Conservation (phyloP, 2,329 filamentous ascomycete genomes). For the Stagonosporopsis chrysanthemi region DNA sequence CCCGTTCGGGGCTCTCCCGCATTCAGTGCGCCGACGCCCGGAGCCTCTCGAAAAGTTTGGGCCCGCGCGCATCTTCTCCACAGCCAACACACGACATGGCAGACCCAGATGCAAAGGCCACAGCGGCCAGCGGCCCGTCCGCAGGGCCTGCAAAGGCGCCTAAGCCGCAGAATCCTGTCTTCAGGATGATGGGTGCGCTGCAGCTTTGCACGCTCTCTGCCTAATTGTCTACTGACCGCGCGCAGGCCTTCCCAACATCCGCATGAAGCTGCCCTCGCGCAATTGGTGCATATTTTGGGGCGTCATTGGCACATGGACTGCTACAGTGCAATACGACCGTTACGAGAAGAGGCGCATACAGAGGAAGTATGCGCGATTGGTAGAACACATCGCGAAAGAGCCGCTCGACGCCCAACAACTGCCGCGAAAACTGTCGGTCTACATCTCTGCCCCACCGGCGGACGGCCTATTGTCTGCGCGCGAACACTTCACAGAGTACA, state of each 20-base stretch:
- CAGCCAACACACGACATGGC: conserved; percentile 40
- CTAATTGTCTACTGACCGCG: conserved; percentile 19
- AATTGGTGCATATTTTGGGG: conserved; percentile 98
- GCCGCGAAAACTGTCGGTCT: conserved; percentile 85
- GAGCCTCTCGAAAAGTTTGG: conserved; percentile 31
- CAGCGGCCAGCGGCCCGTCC: conserved; percentile 31
- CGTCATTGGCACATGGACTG: conserved; percentile 77
- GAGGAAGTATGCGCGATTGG: conserved; percentile 83
- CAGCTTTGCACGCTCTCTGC: background rate
- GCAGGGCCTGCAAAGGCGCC: conserved; percentile 36
- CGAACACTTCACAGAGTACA: conserved; percentile 94
- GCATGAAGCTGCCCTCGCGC: conserved; percentile 84
- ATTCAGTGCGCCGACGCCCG: conserved; percentile 12
- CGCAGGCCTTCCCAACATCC: conserved; percentile 80
- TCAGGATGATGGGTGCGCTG: conserved; percentile 50
- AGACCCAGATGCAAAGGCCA: conserved; percentile 40
- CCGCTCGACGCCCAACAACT: conserved; percentile 75
- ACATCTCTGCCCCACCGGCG: conserved; percentile 83
- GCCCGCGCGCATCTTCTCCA: conserved; percentile 17
- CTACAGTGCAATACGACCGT: conserved; percentile 88
- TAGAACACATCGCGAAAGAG: conserved; percentile 83
- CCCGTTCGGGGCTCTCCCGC: conserved; percentile 11
- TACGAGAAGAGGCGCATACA: conserved; percentile 86
- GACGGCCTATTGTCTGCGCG: conserved; percentile 85
- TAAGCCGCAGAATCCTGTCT: conserved; percentile 48